Conservation (phyloP, 768 basidiomycete genomes). For the Lactarius pseudohatsudake region DNA sequence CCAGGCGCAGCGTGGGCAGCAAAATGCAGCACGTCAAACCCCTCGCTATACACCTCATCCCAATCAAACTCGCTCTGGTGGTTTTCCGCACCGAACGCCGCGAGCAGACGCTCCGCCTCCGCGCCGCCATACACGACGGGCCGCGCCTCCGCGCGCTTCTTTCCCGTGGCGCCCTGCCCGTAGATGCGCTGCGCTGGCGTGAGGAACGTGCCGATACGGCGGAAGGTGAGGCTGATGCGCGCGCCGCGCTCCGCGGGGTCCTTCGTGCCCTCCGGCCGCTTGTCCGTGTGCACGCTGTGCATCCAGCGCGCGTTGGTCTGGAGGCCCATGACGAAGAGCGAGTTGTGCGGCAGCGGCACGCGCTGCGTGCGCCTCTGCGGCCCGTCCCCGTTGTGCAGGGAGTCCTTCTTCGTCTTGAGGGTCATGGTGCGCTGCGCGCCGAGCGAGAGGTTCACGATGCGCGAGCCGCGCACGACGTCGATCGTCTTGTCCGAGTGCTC, state of each 20-base stretch:
- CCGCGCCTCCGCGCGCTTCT: slow-evolving; percentile 53
- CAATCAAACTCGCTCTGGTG: slow-evolving; percentile 69
- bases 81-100: slow-evolving; percentile 75
- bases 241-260: slow-evolving; percentile 60
- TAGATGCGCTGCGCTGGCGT: slow-evolving; percentile 51
- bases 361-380: slow-evolving; percentile 43
- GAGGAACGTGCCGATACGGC: slow-evolving; percentile 76
- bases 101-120: slow-evolving; percentile 51
- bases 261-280: slow-evolving; percentile 57
- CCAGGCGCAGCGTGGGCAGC: not conserved
- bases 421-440: slow-evolving; percentile 79
- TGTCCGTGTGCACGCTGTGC: slow-evolving; percentile 76
- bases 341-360: slow-evolving; percentile 76
- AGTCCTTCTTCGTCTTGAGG: slow-evolving; percentile 62
- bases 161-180: slow-evolving; percentile 71
- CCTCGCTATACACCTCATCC: slow-evolving; percentile 61
- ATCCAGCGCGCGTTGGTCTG: slow-evolving; percentile 73
- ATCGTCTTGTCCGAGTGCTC: slow-evolving; percentile 88
- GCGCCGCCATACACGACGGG: slow-evolving; percentile 52
- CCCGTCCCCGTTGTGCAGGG: not conserved
- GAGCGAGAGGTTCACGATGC: slow-evolving; percentile 78
- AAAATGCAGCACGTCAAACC: slow-evolving; percentile 66
- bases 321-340: slow-evolving; percentile 78
- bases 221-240: slow-evolving; percentile 79
- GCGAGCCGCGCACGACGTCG: slow-evolving; percentile 71